These are phyloP conservation scores for Nakaseomyces kungkrabaensis DNA, from an alignment of 1,139 yeast genomes.

Conservation along the genomic window DNA sequence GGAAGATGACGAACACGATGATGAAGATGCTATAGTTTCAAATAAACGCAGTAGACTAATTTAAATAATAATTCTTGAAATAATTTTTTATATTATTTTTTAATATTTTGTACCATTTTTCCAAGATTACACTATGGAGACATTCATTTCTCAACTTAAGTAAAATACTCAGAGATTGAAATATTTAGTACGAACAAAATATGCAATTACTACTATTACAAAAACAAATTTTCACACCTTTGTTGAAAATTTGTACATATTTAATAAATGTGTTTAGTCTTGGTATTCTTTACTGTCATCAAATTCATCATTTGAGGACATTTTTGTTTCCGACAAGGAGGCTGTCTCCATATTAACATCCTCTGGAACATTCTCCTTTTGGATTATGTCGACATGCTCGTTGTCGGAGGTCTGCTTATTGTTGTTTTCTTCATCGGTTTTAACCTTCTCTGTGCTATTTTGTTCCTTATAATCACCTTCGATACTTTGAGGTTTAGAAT, in stretches of 20 bases:
- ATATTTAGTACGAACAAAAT: too few relatives aligned
- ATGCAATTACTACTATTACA: background rate
- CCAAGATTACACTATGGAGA: too few relatives aligned
- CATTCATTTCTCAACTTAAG: too few relatives aligned
- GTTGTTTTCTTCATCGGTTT: background rate
- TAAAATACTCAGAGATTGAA: too few relatives aligned
- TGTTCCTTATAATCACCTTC: too few relatives aligned
- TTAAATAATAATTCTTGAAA: too few relatives aligned
- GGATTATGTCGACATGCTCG: too few relatives aligned
- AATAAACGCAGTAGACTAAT: slow-evolving; percentile 3
- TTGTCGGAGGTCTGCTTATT: too few relatives aligned
- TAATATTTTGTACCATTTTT: background rate
- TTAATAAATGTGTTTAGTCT: slow-evolving; percentile 3
- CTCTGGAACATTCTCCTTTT: background rate
- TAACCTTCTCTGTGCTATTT: too few relatives aligned
- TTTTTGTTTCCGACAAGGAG: background rate
- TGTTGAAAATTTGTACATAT: background rate
- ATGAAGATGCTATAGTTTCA: background rate
- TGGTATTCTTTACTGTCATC: slow-evolving; percentile 11
- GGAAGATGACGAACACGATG: background rate
- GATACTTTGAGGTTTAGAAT: too few relatives aligned
- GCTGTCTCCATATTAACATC: background rate
- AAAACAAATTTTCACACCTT: background rate
- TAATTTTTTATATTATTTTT: background rate
- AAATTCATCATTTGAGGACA: slow-evolving; percentile 5